Base-by-base conservation (phyloP, 2,329 filamentous ascomycete species). In the Aspergillus brasiliensis region DNA sequence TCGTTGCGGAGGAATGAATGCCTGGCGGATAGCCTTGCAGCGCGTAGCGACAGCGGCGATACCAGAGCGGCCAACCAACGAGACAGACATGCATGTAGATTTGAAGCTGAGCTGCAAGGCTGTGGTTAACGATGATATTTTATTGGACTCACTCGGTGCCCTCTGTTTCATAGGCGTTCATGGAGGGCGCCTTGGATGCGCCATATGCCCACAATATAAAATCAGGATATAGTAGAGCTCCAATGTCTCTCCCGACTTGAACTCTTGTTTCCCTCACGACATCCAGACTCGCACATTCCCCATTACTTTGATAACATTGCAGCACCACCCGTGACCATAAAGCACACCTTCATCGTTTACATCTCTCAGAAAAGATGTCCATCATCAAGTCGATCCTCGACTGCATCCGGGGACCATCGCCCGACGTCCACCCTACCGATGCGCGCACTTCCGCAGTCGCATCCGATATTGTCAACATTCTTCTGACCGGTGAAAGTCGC, bases 401-500 rank as follows among this genome's bases (percentile, higher is more conserved):
- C 40, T 60, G 54, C 23, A 21, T 60, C 10, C 21, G 27, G 40
- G 58, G 34, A 23, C 27, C 8, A 21, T 34, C 21, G 1, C 3
- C 13, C 46, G 15, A 38, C 27, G 8, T 3, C 38, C 15, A n/a
- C 5, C 21, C 40, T 31, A 3, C 5, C n/a, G 19, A 27, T 27
- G 37, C 51, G 17, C 23, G 25, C n/a, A n/a, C 46, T 40, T 34
- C 53, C 28, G 51, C 60, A 3, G 10, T 44, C 4, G 40, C 40
- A 0, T 59, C 63, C 3, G 47, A 63, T 10, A 51, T 65, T 31
- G 38, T 63, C 25, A 58, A 49, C 40, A 58, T 56, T 8, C 31
- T 65, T 3, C 52, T 61, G 25, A 58, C 46, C n/a, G 31, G 56
- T 3, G 28, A 56, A 2, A 42, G 46, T 2, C 37, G 13, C 15